phyloP scores from a whole-genome alignment of 257 asterid genomes.

The Striga asiatica region DNA sequence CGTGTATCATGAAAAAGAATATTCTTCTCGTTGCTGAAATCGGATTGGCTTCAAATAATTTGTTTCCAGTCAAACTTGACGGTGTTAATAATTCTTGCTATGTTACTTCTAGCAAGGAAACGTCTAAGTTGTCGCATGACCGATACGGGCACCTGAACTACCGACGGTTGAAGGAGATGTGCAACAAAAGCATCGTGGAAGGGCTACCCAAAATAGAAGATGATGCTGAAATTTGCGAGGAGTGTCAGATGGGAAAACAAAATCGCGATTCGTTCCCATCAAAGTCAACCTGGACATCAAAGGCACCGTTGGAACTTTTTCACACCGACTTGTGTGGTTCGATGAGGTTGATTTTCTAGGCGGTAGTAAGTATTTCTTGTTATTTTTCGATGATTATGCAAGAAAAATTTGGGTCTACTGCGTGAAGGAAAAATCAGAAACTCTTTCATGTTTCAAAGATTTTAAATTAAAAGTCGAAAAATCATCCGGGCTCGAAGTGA shows the following conservation, averaged over 20 bases:
- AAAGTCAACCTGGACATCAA: not conserved
- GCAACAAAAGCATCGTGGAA: not conserved
- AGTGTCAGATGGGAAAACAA: not conserved
- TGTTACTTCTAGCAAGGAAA: not conserved
- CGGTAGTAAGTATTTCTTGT: not conserved
- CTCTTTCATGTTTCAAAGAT: not conserved
- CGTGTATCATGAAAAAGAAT: not conserved
- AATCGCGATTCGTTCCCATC: not conserved
- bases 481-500: not conserved
- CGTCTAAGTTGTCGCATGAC: not conserved
- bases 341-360: not conserved
- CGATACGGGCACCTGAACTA: not conserved
- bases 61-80: not conserved
- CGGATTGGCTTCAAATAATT: not conserved
- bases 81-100: not conserved
- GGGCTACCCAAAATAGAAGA: not conserved
- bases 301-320: not conserved
- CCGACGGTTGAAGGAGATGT: not conserved
- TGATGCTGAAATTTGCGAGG: not conserved
- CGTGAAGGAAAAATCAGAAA: not conserved
- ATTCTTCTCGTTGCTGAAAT: not conserved
- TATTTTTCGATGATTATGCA: not conserved
- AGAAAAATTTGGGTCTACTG: not conserved
- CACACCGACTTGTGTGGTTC: not conserved
- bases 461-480: not conserved